Conservation (phyloP, 2,329 filamentous ascomycete genomes). For the Stagonosporopsis cucurbitacearum region DNA sequence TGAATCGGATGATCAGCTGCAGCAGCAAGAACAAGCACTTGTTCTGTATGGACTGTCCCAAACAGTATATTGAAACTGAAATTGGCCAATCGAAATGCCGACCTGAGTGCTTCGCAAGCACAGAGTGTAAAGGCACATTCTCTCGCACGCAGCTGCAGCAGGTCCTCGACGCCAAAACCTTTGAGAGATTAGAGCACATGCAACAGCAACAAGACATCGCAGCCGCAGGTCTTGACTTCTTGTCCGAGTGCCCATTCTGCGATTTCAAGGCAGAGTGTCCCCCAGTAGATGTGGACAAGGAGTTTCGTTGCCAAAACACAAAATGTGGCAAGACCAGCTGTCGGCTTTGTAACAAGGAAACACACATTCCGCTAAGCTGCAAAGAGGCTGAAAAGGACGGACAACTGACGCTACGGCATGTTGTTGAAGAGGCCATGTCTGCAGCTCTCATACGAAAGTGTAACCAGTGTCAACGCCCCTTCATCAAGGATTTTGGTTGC, state of each 20-base stretch:
- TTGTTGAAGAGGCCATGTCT: slow-evolving; percentile 85
- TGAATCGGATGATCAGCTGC: slow-evolving; percentile 74
- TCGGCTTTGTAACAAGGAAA: slow-evolving; percentile 67
- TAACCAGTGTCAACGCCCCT: slow-evolving; percentile 74
- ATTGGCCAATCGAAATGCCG: slow-evolving; percentile 73
- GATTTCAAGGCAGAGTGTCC: slow-evolving; percentile 78
- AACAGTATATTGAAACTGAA: slow-evolving; percentile 68
- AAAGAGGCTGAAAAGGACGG: slow-evolving; percentile 67
- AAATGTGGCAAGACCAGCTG: slow-evolving; percentile 65
- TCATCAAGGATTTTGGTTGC: slow-evolving; percentile 80
- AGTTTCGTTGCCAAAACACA: slow-evolving; percentile 74
- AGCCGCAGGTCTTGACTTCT: slow-evolving; percentile 72
- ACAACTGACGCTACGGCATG: slow-evolving; percentile 66
- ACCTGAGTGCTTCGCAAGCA: slow-evolving; percentile 71
- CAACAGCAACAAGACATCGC: slow-evolving; percentile 74
- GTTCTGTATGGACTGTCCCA: slow-evolving; percentile 74
- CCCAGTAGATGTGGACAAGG: slow-evolving; percentile 69
- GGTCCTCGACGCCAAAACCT: slow-evolving; percentile 65
- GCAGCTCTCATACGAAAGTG: slow-evolving; percentile 78
- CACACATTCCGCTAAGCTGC: slow-evolving; percentile 76
- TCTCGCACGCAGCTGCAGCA: slow-evolving; percentile 59
- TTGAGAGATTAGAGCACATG: slow-evolving; percentile 70
- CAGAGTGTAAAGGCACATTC: slow-evolving; percentile 67
- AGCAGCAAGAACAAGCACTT: slow-evolving; percentile 64
- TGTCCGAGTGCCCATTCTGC: slow-evolving; percentile 82